Evolutionary conservation across 2,329 filamentous ascomycete genomes (phyloP).

Genomic region (Fusarium hostae): DNA sequence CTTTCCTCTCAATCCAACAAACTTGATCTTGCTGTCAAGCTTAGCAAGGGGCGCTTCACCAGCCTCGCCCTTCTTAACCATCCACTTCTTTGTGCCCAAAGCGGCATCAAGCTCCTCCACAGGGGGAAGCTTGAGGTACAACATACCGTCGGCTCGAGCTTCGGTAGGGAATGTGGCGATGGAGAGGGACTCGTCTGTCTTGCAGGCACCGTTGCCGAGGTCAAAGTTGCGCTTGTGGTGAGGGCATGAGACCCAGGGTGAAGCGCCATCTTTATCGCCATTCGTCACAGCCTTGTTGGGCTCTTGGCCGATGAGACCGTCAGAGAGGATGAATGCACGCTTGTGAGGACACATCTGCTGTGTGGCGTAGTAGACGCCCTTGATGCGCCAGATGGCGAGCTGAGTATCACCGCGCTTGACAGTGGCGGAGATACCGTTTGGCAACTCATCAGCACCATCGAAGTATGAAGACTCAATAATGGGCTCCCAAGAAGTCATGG

Average conservation of each 20-base stretch:
- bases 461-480: conserved; percentile 79
- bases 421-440: conserved; percentile 78
- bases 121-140: conserved; percentile 84
- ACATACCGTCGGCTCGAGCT: conserved; percentile 76
- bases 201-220: conserved; percentile 76
- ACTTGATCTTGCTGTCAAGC: conserved; percentile 59
- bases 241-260: conserved; percentile 86
- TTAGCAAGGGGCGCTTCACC: conserved; percentile 54
- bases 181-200: conserved; percentile 77
- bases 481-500: conserved; percentile 77
- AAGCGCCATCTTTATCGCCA: conserved; percentile 12
- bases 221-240: conserved; percentile 92
- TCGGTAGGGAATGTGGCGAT: conserved; percentile 86
- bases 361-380: conserved; percentile 82
- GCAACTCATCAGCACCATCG: conserved; percentile 67
- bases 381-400: conserved; percentile 85
- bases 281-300: conserved; percentile 44
- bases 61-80: conserved; percentile 76
- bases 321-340: conserved; percentile 87
- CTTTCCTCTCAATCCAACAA: conserved; percentile 57
- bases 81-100: conserved; percentile 82
- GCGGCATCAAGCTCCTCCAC: conserved; percentile 82
- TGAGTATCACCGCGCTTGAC: conserved; percentile 91
- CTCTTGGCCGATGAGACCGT: conserved; percentile 82
- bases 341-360: conserved; percentile 98